Evolutionary conservation across 495 filamentous ascomycete genomes (phyloP), one percentile per base, ranked within the genome.

Genomic region (Friedmanniomyces endolithicus): DNA sequence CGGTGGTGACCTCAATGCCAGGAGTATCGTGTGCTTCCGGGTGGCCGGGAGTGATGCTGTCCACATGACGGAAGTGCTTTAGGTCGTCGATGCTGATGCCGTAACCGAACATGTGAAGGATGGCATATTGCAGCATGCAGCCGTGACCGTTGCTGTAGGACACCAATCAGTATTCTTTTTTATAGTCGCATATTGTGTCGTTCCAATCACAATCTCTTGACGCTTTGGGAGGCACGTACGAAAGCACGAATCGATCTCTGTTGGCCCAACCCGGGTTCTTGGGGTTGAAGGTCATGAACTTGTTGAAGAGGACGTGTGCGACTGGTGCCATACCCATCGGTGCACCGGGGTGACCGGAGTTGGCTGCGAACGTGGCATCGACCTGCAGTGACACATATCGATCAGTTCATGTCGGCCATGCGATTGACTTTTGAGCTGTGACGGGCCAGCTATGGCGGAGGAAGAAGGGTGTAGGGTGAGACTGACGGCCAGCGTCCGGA

Each of bases 291-390:
- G 72, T 92, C 92, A 99, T 89, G 80, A 95, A 89, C 72, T 87
- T 90, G 80, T 94, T 94, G 77, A 88, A 99, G 62, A 99, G 85
- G 66, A 99, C 86, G 79, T 99, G 92, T 71, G 92, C 82, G 65
- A 90, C 82, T 45, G 94, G 92, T 65, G 92, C 92, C 92, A 98
- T 87, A 74, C 90, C 90, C 90, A 99, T 99, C 63, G 92, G 92
- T 64, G 92, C 92, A 78, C 92, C 92, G 68, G 92, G 92, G 76
- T 99, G 92, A 67, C 92, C 92, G 61, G 90, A 95, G 78, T 97
- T 97, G 66, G 90, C 87, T 68, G 85, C 81, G 71, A 83, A 82
- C 69, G 89, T 95, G 68, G 90, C 94, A 96, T 99, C 92, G 77
- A 88, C 85, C 92, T 98, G 65, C 53, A 62, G 39, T 56, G 44